Evolutionary conservation across 139 green algal genomes (phyloP), one percentile per base, ranked within the genome.

Genomic region (Chlorella vulgaris): DNA sequence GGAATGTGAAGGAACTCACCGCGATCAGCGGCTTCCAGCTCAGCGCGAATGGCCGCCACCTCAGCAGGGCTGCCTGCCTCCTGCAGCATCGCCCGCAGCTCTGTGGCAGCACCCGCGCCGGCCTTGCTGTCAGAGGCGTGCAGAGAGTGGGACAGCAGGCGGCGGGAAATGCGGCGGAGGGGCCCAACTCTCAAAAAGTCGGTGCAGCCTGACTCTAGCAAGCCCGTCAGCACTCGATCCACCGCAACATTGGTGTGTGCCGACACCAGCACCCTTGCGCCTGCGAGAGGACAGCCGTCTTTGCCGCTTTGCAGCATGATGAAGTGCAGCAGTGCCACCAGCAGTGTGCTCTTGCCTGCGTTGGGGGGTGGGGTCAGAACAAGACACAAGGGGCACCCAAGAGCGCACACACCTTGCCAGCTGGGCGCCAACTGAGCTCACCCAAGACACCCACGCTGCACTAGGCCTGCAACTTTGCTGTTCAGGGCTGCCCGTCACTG

Each of bases 181-280:
- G 87, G 88, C 2, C 94, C 94, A 28, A 98, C 84, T 0, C 94
- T 84, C 78, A 97, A 74, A 71, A 98, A 91, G 83, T 94, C 84
- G 61, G 69, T 69, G 55, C 69, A 84, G 26, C 82, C 86, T 2
- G 22, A 62, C 28, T 75, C 65, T 51, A 61, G 40, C 29, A 89
- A 66, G 7, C 85, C 91, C 31, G 87, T 53, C 62, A 97, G 82
- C 28, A 97, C 82, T 3, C 91, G 87, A 82, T 97, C 94, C 38
- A 97, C 94, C 7, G 94, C 94, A 36, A 93, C 88, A 74, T 98
- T 98, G 38, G 94, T 98, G 88, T 98, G 91, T 0, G 93, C 91
- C 0, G 88, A 88, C 22, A 97, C 84, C 42, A 97, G 89, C 36
- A 98, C 81, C 0, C 93, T 75, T 36, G 62, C 79, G 40, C 29